Base-by-base conservation (phyloP, 2,329 filamentous ascomycete genomes). In the Tolypocladium paradoxum region DNA sequence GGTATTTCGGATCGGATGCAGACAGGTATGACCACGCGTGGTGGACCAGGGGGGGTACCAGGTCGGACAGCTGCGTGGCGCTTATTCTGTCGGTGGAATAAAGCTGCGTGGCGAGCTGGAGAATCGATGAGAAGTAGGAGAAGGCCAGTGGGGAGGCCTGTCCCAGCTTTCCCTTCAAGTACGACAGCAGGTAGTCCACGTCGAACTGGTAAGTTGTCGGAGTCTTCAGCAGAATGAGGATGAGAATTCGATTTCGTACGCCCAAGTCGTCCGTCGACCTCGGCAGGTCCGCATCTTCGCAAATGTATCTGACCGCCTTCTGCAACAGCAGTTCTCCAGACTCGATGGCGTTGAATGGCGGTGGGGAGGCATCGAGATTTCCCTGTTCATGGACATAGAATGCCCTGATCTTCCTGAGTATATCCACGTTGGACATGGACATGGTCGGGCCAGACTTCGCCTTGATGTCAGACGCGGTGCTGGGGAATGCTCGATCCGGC, bases 1-100 rank as follows among this genome's bases (percentile, higher is more conserved):
- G 93, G 60, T 92, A 95, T 64, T 96, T 96, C 0, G 91, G 90
- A 57, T 85, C 84, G 14, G 84, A 77, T n/a, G 88, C 85, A 0
- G 90, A 88, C 38, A 99, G 71, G 62, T 88, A 90, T 6, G 73
- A 68, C 93, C 93, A 99, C 0, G 92, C 77, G 53, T 85, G 79
- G 2, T 75, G 75, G 18, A 93, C 83, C 24, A 97, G 72, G 31
- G 81, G 76, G 22, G 82, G 76, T 6, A 92, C 79, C 9, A 95
- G 70, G 53, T 73, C 76, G 53, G 76, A 85, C 49, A 85, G 64
- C 27, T 83, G 76, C n/a, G 69, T 62, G 6, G 66, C 59, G 8
- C 73, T 65, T 45, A 85, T 77, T 49, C 81, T 77, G 49, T 74
- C 71, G n/a, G 73, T 69, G 3, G 70, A 72, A 61, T 81, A 77